These are phyloP conservation scores for Rhizoctonia solani DNA, from an alignment of 1,284 basidiomycete species.

Conservation along the genomic window DNA sequence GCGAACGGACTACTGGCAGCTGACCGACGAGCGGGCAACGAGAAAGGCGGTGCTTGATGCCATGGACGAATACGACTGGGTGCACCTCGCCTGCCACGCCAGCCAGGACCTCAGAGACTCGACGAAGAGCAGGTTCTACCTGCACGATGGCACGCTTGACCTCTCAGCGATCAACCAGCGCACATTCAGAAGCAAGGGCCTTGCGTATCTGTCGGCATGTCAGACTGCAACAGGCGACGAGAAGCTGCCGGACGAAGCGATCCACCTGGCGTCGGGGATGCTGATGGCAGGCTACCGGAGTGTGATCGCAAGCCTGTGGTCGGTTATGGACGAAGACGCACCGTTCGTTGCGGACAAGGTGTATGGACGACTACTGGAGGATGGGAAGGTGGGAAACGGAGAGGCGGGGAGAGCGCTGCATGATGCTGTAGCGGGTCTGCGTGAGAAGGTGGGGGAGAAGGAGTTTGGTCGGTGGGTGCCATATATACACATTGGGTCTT, in stretches of 20 bases:
- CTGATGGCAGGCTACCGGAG: constrained; percentile 8
- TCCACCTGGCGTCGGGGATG: constrained; percentile 14
- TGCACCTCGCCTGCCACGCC: constrained; percentile 17
- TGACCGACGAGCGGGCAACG: neutral
- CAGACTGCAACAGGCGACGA: constrained; percentile 18
- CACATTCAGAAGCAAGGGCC: neutral
- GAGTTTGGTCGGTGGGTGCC: no score
- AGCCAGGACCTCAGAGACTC: neutral
- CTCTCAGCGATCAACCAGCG: neutral
- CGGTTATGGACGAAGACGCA: constrained; percentile 15
- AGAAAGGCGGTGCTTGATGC: neutral
- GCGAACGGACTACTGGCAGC: neutral
- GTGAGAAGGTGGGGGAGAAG: no score
- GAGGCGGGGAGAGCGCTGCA: no score
- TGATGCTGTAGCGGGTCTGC: no score
- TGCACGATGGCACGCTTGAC: no score
- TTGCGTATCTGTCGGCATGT: constrained; percentile 24
- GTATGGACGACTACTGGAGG: no score
- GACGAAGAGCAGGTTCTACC: neutral
- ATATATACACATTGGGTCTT: no score
- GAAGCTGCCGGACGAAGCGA: no score
- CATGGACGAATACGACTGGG: neutral
- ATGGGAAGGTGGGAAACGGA: no score
- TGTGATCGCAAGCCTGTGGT: constrained; percentile 12
- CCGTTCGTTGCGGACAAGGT: no score